Evolutionary conservation across 1,139 yeast genomes (phyloP).

Genomic region (Yamadazyma spencermartinsiae): DNA sequence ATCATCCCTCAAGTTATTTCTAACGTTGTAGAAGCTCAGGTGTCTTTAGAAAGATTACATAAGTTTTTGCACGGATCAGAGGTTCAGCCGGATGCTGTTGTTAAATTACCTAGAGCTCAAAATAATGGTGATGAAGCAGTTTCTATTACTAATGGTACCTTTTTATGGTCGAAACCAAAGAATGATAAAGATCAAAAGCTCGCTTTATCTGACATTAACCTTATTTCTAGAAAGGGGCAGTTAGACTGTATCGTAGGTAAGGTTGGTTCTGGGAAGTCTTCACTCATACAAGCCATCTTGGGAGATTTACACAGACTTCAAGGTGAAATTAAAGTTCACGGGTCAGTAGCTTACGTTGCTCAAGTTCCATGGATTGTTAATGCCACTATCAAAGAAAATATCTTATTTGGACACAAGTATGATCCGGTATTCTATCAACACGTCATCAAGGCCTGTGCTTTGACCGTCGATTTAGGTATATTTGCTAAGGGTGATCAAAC

Average conservation of each 20-base stretch:
- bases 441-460: constrained; percentile 87
- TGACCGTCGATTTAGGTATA: constrained; percentile 73
- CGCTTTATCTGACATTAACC: constrained; percentile 72
- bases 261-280: constrained; percentile 93
- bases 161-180: constrained; percentile 84
- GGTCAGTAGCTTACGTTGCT: constrained; percentile 86
- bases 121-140: constrained; percentile 70
- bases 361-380: constrained; percentile 95
- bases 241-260: constrained; percentile 87
- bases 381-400: constrained; percentile 86
- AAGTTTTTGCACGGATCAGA: constrained; percentile 76
- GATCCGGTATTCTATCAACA: constrained; percentile 78
- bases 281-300: constrained; percentile 76
- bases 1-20: constrained; percentile 90
- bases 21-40: constrained; percentile 84
- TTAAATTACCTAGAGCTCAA: constrained; percentile 51
- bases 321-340: constrained; percentile 74
- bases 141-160: constrained; percentile 69
- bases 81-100: constrained; percentile 77
- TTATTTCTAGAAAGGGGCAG: constrained; percentile 74
- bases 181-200: constrained; percentile 55
- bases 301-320: constrained; percentile 83
- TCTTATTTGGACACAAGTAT: constrained; percentile 82
- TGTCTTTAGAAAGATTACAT: constrained; percentile 76
- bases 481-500: constrained; percentile 89